Evolutionary conservation across 345 rosid species (phyloP).

Genomic region (Citrus medica): DNA sequence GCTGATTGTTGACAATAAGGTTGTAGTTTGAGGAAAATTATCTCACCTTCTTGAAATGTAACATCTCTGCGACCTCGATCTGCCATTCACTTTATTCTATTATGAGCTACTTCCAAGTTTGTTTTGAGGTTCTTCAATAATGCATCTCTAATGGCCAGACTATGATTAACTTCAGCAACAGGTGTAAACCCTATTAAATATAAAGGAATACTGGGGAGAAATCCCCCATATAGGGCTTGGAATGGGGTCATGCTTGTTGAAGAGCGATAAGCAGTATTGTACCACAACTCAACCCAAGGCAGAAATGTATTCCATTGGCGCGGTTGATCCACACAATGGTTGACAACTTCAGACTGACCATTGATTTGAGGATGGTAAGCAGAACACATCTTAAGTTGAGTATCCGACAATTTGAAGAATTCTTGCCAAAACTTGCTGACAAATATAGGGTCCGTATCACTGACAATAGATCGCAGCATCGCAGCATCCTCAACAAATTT

Average conservation of each 20-base stretch:
- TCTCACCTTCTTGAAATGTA: background rate
- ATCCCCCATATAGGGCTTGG: background rate
- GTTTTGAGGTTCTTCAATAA: background rate
- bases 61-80: background rate
- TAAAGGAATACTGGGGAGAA: background rate
- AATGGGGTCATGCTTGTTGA: background rate
- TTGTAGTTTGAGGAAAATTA: background rate
- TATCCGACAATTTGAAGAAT: background rate
- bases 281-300: background rate
- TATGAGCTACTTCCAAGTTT: background rate
- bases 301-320: background rate
- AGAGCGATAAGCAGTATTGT: background rate
- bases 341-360: background rate
- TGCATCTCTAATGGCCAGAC: background rate
- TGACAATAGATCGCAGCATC: no score
- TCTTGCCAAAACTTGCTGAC: background rate
- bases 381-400: no score
- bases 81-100: background rate
- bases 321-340: accelerated
- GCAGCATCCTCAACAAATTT: no score
- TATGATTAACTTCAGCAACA: background rate
- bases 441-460: background rate
- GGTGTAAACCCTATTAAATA: background rate
- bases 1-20: background rate
- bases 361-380: background rate